These are phyloP conservation scores for Entomortierella lignicola DNA, from an alignment of 192 early-diverging fungal species.

Conservation along the genomic window DNA sequence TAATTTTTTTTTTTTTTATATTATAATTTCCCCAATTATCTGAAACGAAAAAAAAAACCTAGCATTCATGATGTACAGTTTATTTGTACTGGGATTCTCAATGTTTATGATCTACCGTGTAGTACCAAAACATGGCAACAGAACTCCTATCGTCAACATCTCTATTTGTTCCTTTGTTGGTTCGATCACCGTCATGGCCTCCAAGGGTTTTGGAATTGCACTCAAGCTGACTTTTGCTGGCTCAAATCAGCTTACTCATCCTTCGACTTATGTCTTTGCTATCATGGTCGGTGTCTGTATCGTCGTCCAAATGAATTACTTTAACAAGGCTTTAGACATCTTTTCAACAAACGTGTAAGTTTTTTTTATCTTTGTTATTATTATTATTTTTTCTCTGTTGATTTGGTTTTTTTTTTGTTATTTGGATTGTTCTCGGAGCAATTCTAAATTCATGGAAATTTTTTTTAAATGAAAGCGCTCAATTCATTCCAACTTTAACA, in stretches of 20 bases:
- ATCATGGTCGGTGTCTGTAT: conserved; percentile 83
- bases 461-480: no score
- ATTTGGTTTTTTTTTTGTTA: not conserved
- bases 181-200: conserved; percentile 91
- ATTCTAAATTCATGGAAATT: no score
- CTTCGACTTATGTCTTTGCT: conserved; percentile 91
- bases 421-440: no score
- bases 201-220: conserved; percentile 95
- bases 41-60: not conserved
- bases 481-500: no score
- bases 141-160: conserved; percentile 88
- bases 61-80: conserved; percentile 87
- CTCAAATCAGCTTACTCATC: conserved; percentile 90
- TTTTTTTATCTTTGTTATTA: not conserved
- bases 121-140: conserved; percentile 83
- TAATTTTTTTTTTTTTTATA: no score
- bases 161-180: conserved; percentile 98
- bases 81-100: conserved; percentile 71
- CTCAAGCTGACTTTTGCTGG: conserved; percentile 93
- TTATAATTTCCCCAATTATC: no score
- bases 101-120: conserved; percentile 85
- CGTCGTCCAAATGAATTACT: conserved; percentile 97
- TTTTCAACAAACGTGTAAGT: conserved; percentile 90
- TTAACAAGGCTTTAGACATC: conserved; percentile 94
- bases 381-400: not conserved